phyloP scores from a whole-genome alignment of 2,329 filamentous ascomycete genomes.

The Elsinoe perseae region DNA sequence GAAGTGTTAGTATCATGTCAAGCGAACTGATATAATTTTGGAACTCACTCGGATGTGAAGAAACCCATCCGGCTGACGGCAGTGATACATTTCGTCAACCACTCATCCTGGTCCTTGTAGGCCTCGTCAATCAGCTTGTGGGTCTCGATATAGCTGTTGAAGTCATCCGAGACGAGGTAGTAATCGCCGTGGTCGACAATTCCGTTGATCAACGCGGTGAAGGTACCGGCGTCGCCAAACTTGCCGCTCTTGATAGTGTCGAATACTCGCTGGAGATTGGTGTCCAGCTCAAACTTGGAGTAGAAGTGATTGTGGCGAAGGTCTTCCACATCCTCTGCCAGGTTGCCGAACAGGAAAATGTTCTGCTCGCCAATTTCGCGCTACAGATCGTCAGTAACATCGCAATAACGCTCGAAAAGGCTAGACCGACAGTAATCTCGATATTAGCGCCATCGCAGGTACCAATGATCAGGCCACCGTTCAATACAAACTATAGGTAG shows the following conservation, averaged over 20 bases:
- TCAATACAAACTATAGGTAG: constrained; percentile 70
- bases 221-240: constrained; percentile 73
- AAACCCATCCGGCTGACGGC: constrained; percentile 93
- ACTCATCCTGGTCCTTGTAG: constrained; percentile 85
- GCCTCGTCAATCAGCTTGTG: constrained; percentile 85
- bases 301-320: constrained; percentile 62
- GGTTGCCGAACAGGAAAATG: constrained; percentile 96
- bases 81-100: constrained; percentile 82
- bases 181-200: constrained; percentile 93
- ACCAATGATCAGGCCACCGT: constrained; percentile 93
- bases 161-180: constrained; percentile 96
- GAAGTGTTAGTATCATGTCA: background rate
- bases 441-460: constrained; percentile 97
- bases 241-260: constrained; percentile 67
- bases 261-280: constrained; percentile 73
- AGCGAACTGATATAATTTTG: no score
- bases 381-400: constrained; percentile 58
- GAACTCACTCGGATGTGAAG: constrained; percentile 69
- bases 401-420: background rate
- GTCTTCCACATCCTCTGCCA: constrained; percentile 93
- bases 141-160: constrained; percentile 87
- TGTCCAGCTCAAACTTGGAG: constrained; percentile 67
- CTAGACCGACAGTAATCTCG: constrained; percentile 35
- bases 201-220: constrained; percentile 72
- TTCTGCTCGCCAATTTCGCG: constrained; percentile 94